Base-by-base conservation (phyloP, 768 basidiomycete genomes). In the Psilocybe cubensis region DNA sequence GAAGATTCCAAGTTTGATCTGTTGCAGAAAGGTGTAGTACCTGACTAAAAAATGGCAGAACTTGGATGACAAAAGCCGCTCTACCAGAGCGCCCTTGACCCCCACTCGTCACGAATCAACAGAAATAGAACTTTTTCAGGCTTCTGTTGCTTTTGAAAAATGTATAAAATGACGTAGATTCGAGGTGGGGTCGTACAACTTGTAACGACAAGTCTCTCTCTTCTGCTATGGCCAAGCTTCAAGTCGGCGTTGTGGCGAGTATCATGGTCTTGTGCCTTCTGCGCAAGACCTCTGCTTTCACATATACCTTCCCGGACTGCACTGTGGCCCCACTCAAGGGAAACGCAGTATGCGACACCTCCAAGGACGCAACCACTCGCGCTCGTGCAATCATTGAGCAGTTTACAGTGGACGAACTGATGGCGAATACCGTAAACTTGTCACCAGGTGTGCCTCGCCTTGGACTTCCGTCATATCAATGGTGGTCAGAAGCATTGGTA, bases 401-500 rank as follows among this genome's bases (percentile, higher is more conserved):
- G 58, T 81, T 85, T 64, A 84, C 80, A 11, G 72, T 79, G 28
- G 73, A 72, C 14, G 84, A 86, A 59, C 68, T 84, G 54, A 79
- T 80, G 47, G 72, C 68, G 53, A 84, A 84, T 65, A 83, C 81
- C 4, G 79, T 75, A 45, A 84, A 81, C 56, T 55, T 64, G 0
- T 75, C 82, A 4, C 77, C 80, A 5, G 84, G 82, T 25, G 82
- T 84, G 20, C 69, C 83, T 52, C 78, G 83, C 10, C 73, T 84
- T 2, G 83, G 83, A n/a, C 68, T 86, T 23, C 82, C 83, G 9
- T 64, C 78, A 17, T 86, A 86, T 51, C 73, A 83, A 45, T 85
- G 83, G 83, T 86, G 84, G 83, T 81, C 79, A 21, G 83, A 86
- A 70, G 83, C 77, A 2, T 63, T 86, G 63, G 84, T 84, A 61